Base-by-base conservation (phyloP, 768 basidiomycete species). In the Russula foetens region DNA sequence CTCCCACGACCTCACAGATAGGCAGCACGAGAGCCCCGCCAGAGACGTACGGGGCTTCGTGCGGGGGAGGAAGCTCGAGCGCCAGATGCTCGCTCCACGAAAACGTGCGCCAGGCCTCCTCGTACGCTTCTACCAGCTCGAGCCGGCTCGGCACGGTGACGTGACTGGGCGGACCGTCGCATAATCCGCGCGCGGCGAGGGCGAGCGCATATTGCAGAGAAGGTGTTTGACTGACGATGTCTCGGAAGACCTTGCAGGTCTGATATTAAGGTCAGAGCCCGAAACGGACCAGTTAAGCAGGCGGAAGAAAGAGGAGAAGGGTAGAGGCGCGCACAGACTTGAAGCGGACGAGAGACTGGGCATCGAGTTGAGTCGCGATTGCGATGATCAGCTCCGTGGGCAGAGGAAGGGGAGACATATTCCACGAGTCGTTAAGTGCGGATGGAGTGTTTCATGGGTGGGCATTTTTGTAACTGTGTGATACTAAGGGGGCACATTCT, bases 81-180 rank as follows among this genome's bases (percentile, higher is more conserved):
- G 41, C 31, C 26, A 50, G 44, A 19, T 58, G 29, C 15, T 31
- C 6, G 23, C 17, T 29, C 57, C 57, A 58, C 3, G 47, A 49
- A 23, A 51, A 31, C 48, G 39, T 31, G n/a, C 57, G 49, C 57
- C 57, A 58, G 3, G 57, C 57, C 23, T 58, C 39, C 21, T 49
- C 39, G 39, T 58, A 49, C 4, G 21, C 31, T 8, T 50, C 11
- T 17, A 58, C n/a, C 5, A 24, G 29, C 24, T 43, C 49, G 2
- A 50, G 39, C 21, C 57, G 57, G 29, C n/a, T 15, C 41, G 15
- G 23, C 0, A 23, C 28, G 9, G 26, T 23, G 49, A 58, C 41
- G 4, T 38, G 8, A 33, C 57, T 58, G 23, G 57, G 57, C 14
- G 48, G 57, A 7, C 57, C 57, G 19, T 58, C 49, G 29, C 57